A percentile compares a stretch with the other conserved stretches of the same genome.
Conservation (phyloP, 192 early-diverging fungal genomes). For the Coemansia sp. region DNA sequence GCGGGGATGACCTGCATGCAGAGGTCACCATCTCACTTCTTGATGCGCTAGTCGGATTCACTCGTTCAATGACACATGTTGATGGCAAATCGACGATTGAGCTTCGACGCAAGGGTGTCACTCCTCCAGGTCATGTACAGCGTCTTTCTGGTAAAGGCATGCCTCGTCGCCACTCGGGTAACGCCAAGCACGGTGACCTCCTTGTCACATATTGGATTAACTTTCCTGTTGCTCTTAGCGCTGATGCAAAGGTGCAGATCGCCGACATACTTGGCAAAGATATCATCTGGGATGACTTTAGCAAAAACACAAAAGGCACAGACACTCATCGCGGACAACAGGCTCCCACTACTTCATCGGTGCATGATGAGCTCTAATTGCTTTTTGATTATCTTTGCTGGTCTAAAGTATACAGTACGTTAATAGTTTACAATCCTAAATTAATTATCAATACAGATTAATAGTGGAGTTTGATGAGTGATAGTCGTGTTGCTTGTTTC, state of each 20-base stretch:
- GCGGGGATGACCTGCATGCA: conserved; percentile 73
- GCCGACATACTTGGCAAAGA: conserved; percentile 10
- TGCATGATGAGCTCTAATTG: conserved; percentile 39
- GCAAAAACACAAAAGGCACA: conserved; percentile 3
- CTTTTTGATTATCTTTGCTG: background rate
- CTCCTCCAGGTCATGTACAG: conserved; percentile 74
- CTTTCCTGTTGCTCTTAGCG: conserved; percentile 59
- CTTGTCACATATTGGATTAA: conserved; percentile 86
- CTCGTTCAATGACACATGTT: conserved; percentile 70
- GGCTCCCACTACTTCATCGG: conserved; percentile 1
- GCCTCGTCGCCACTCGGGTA: conserved; percentile 54
- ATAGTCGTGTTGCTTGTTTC: too few relatives aligned
- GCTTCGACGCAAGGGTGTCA: conserved; percentile 56
- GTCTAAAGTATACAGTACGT: too few relatives aligned
- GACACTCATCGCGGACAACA: conserved; percentile 20
- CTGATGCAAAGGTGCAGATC: conserved; percentile 13
- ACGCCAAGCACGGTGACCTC: conserved; percentile 57
- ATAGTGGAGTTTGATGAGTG: too few relatives aligned
- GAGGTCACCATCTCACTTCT: conserved; percentile 73
- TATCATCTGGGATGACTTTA: conserved; percentile 31
- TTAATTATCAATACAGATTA: too few relatives aligned
- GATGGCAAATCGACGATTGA: conserved; percentile 68
- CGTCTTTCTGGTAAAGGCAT: conserved; percentile 82
- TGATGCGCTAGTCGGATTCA: conserved; percentile 80
- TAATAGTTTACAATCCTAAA: too few relatives aligned